Evolutionary conservation across 345 rosid species (phyloP), one percentile per base, ranked within the genome.

Genomic region (Camelina sativa): DNA sequence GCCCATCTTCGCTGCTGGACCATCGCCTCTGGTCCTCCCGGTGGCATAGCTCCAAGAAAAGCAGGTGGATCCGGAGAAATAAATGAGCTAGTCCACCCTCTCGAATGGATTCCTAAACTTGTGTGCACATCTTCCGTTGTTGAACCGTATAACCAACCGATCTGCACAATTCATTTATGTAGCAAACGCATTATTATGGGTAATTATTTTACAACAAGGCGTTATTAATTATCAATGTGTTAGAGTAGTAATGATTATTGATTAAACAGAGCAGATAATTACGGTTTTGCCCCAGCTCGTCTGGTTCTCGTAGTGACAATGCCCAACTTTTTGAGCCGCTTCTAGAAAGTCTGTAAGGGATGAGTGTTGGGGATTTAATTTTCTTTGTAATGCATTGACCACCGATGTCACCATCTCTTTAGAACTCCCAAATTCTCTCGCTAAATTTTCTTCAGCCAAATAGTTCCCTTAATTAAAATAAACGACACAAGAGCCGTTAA

Each of bases 81-180:
- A 1, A 25, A 68, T 1, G 35, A 20, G 17, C 87, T 67, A 28
- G 62, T 80, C 92, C 95, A 92, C 1, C 90, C 95, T 68, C 79
- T 85, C 2, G 65, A 20, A 10, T 90, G 95, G 38, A 92, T 84
- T 51, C 7, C 30, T 2, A 86, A 11, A 7, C 97, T 84, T 0
- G 98, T 91, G 6, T 85, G 55, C 3, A 67, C 0, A 37, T 89
- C 98, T 76, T 93, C 93, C 1, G 86, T 10, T 0, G 69, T 40
- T 13, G 98, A 82, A 35, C 86, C 98, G 43, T 93, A 89, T 38
- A 82, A 76, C 91, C 85, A 88, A 5, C 97, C 96, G 8, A 84
- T 17, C 90, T 88, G 23, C 34, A 34, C 12, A 60, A 6, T 8
- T 9, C 41, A 37, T 11, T 8, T 8, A 2, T 7, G 8, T 35